Base-by-base conservation (phyloP, 1,284 basidiomycete species). In the Bjerkandera adusta region DNA sequence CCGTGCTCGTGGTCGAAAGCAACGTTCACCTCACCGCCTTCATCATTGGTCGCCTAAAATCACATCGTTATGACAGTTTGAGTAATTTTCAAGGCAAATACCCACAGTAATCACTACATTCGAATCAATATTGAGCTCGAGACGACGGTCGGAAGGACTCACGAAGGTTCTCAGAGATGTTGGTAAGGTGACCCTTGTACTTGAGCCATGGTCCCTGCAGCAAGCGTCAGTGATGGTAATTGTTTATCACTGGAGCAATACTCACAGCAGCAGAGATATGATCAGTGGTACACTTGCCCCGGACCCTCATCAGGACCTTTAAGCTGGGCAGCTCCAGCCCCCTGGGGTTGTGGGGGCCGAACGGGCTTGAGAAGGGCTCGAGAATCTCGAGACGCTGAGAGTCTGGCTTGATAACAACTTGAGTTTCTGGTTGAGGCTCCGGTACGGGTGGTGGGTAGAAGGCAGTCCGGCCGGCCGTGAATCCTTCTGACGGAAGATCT, bases 221-320 rank as follows among this genome's bases (percentile, higher is more conserved):
- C 21, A 24, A 24, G 26, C n/a, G 15, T 18, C 32, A 13, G 7
- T 37, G 20, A 27, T 36, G 12, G 6, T 25, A 18, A 22, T 16
- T 30, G 10, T 16, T 37, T 6, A 35, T 32, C 27, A 32, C 43
- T 22, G n/a, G n/a, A 44, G 27, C 21, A 25, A 33, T n/a, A 67
- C 79, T 43, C 57, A 89, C 87, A 24, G 94, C 95, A 40, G 95
- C 94, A 33, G 89, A 93, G 49, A 97, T 97, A 65, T 97, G 94
- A 63, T 99, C 97, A 22, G 97, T 99, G 13, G 96, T 99, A 69
- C 96, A 99, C 71, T 99, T 99, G 38, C 97, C 97, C 55, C 91
- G 75, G 13, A 99, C 91, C 21, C 94, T 75, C 78, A 99, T 83
- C 45, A 99, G 67, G 49, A 96, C 92, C 58, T 82, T 89, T 65